phyloP scores from a whole-genome alignment of 164 flowering plant species.

The Protea cynaroides region DNA sequence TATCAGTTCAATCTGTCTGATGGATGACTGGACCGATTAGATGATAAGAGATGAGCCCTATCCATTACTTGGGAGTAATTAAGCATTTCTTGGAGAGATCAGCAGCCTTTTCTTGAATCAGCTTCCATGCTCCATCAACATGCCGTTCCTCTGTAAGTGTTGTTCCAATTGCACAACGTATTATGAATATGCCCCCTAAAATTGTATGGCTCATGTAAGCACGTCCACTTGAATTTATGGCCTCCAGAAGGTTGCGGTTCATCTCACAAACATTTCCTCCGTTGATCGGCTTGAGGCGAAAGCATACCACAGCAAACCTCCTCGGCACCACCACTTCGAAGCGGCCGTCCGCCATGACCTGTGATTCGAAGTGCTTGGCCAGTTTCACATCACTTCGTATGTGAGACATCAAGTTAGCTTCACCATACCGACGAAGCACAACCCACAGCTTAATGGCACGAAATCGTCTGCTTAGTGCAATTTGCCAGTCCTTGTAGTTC shows the following conservation, averaged over 20 bases:
- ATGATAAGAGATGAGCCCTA: too few relatives aligned
- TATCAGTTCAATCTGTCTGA: too few relatives aligned
- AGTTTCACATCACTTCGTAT: conserved; percentile 12
- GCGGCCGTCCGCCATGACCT: conserved; percentile 1
- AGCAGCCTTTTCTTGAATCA: not conserved
- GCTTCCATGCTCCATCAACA: not conserved
- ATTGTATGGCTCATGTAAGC: conserved; percentile 1
- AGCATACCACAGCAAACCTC: conserved; percentile 23
- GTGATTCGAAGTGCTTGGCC: conserved; percentile 16
- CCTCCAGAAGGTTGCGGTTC: conserved; percentile 8
- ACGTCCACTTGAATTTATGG: not conserved
- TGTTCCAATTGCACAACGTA: not conserved
- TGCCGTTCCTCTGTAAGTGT: not conserved
- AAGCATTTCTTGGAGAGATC: too few relatives aligned
- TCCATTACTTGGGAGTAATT: too few relatives aligned
- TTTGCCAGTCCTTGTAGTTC: conserved; percentile 18
- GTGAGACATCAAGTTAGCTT: conserved; percentile 9
- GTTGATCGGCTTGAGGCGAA: conserved; percentile 2
- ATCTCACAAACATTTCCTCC: conserved; percentile 6
- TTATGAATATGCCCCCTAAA: not conserved
- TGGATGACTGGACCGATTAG: too few relatives aligned
- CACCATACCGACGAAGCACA: conserved; percentile 9
- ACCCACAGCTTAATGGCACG: conserved; percentile 6
- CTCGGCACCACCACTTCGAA: conserved; percentile 24
- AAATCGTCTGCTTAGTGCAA: conserved; percentile 6